Percentiles rank a stretch among this genome's conserved stretches.
These are phyloP conservation scores for Aspergillus steynii DNA, from an alignment of 495 filamentous ascomycete species.

Conservation along the genomic window DNA sequence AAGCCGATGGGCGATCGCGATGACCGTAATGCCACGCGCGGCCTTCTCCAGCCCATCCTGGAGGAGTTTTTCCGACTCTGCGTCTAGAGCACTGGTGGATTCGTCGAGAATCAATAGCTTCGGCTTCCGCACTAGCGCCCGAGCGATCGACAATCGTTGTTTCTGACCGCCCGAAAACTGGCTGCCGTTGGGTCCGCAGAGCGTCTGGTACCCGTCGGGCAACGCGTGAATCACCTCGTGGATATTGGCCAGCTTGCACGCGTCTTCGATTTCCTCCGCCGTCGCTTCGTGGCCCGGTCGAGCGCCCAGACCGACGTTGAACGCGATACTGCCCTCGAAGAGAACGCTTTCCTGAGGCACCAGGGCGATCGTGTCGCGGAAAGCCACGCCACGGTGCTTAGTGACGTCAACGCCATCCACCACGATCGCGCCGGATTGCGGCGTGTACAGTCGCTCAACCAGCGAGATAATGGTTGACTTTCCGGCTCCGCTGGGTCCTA, in stretches of 20 bases:
- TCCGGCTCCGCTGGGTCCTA: slow-evolving; percentile 61
- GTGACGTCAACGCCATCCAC: slow-evolving; percentile 48
- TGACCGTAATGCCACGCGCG: slow-evolving; percentile 69
- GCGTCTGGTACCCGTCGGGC: slow-evolving; percentile 63
- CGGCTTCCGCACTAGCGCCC: slow-evolving; percentile 73
- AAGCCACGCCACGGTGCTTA: slow-evolving; percentile 28
- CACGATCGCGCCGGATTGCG: slow-evolving; percentile 38
- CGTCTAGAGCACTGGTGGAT: slow-evolving; percentile 74
- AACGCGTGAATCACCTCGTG: slow-evolving; percentile 56
- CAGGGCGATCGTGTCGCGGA: slow-evolving; percentile 52
- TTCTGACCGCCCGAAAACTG: slow-evolving; percentile 74
- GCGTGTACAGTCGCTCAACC: slow-evolving; percentile 59
- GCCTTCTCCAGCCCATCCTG: slow-evolving; percentile 68
- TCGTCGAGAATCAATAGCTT: slow-evolving; percentile 74
- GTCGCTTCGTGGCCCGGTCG: slow-evolving; percentile 39
- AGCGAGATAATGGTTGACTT: slow-evolving; percentile 63
- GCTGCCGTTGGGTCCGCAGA: slow-evolving; percentile 63
- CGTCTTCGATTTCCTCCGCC: slow-evolving; percentile 51
- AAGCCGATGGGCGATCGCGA: slow-evolving; percentile 78
- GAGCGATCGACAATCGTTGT: slow-evolving; percentile 73
- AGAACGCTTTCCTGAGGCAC: slow-evolving; percentile 58
- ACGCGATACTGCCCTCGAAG: slow-evolving; percentile 52
- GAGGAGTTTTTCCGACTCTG: slow-evolving; percentile 68
- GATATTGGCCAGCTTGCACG: slow-evolving; percentile 57
- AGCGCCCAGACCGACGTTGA: slow-evolving; percentile 54